Evolutionary conservation across 1,284 basidiomycete species (phyloP), one percentile per base, ranked within the genome.

Genomic region (Ganoderma leucocontextum): DNA sequence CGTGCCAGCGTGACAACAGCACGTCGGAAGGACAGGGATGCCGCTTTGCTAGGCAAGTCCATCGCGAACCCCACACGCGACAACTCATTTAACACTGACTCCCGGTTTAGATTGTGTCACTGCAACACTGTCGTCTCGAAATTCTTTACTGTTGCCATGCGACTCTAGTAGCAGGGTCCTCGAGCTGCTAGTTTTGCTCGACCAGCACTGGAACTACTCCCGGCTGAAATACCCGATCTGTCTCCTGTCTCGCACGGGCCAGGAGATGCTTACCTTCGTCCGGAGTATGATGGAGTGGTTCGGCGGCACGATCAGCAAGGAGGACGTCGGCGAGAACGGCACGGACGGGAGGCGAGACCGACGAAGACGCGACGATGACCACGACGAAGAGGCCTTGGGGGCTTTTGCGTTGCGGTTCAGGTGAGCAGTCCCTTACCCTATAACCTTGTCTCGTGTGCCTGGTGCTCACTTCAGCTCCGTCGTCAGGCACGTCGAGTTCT

Each of bases 231-330:
- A 87, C 76, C 97, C 97, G 0, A 93, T 99, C 39, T 99, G 97
- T 78, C 87, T 99, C 22, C 88, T 99, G 57, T 95, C 94, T 68
- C 87, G 91, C 41, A 97, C 95, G 1, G 96, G 94, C 2, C 90
- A 92, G 72, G 97, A 99, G 80, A 97, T 99, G 90, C 83, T 99
- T 47, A 94, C 95, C 1, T 96, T 97, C 75, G 95, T 98, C 19
- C 85, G 96, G 66, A 97, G 95, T 84, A 94, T 99, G 91, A 97
- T 99, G 89, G 98, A 99, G 79, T 99, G 97, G 97, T 91, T 99
- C 75, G 96, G 97, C 17, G 95, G 96, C 9, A 95, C 95, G 1
- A 92, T 98, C 70, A 95, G 91, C 74, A 95, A 95, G 76, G 93
- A 95, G 75, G 94, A 95, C 69, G 91, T 93, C 0, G 94, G 93